These are phyloP conservation scores for Hordeum pubiflorum DNA, from an alignment of 202 grass and related monocot species.

Conservation along the genomic window DNA sequence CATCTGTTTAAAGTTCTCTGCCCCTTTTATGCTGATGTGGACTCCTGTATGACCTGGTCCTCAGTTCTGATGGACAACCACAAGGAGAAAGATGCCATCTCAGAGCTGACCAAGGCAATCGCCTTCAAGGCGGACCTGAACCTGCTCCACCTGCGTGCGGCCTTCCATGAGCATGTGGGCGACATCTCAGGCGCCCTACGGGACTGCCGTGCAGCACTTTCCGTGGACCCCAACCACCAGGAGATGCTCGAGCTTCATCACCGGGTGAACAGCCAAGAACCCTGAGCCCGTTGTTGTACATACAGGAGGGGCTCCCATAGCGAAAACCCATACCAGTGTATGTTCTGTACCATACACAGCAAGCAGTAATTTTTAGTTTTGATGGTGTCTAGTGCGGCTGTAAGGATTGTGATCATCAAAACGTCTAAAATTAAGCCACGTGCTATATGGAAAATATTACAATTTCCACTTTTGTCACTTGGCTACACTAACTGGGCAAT, in stretches of 20 bases:
- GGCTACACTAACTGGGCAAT: background rate
- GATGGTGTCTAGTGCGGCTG: background rate
- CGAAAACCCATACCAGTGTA: slow-evolving; percentile 38
- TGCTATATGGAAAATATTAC: background rate
- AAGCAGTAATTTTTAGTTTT: slow-evolving; percentile 25
- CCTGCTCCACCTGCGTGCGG: slow-evolving; percentile 84
- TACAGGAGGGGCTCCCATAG: slow-evolving; percentile 37
- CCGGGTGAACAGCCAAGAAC: slow-evolving; percentile 94
- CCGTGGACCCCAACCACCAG: slow-evolving; percentile 94
- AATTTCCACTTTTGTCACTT: background rate
- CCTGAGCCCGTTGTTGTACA: slow-evolving; percentile 47
- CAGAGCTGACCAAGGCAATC: slow-evolving; percentile 78
- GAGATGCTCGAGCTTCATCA: slow-evolving; percentile 99
- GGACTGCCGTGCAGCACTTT: slow-evolving; percentile 87
- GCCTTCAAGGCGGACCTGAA: slow-evolving; percentile 94
- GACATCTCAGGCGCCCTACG: slow-evolving; percentile 70
- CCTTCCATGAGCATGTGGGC: slow-evolving; percentile 84
- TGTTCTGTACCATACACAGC: slow-evolving; percentile 61
- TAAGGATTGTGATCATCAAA: background rate
- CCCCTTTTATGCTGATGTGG: background rate
- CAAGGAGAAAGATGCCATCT: slow-evolving; percentile 91
- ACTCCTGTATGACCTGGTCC: background rate
- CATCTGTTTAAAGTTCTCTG: slow-evolving; percentile 15
- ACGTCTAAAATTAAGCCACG: background rate
- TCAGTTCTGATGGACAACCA: slow-evolving; percentile 99